phyloP scores from a whole-genome alignment of 2,329 filamentous ascomycete genomes.

The Sporothrix schenckii region DNA sequence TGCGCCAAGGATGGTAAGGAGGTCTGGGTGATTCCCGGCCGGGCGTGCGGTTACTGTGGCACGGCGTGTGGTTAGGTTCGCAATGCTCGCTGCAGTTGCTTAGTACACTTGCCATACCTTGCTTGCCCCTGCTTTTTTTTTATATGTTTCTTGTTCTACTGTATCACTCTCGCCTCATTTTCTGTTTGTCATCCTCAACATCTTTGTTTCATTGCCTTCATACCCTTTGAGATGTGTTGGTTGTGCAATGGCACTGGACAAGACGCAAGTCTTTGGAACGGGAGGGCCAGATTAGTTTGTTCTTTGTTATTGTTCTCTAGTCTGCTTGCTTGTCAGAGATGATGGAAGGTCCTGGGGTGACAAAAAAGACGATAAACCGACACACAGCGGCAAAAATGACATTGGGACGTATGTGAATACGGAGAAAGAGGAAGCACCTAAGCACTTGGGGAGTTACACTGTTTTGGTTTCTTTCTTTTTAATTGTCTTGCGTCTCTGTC shows the following conservation, averaged over 20 bases:
- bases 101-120: not conserved
- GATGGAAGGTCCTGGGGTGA: not conserved
- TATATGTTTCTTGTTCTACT: constrained; percentile 11
- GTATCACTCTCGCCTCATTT: not conserved
- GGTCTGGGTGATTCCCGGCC: constrained; percentile 39
- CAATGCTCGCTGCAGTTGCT: not conserved
- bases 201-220: not conserved
- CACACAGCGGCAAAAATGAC: not conserved
- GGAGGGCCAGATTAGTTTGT: not conserved
- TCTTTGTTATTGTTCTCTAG: not conserved
- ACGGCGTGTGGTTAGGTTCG: constrained; percentile 34
- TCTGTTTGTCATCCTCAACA: not conserved
- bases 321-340: not conserved
- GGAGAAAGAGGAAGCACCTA: not conserved
- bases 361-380: not conserved
- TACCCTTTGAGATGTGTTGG: constrained; percentile 15
- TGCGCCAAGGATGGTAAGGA: constrained; percentile 38
- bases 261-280: constrained; percentile 24
- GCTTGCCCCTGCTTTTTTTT: not conserved
- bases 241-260: not conserved
- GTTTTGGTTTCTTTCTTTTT: not conserved
- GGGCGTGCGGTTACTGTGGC: constrained; percentile 38
- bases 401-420: not conserved
- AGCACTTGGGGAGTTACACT: constrained; percentile 7
- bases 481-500: not conserved